Evolutionary conservation across 345 rosid genomes (phyloP), one percentile per base, ranked within the genome.

Genomic region (Linum lewisii): DNA sequence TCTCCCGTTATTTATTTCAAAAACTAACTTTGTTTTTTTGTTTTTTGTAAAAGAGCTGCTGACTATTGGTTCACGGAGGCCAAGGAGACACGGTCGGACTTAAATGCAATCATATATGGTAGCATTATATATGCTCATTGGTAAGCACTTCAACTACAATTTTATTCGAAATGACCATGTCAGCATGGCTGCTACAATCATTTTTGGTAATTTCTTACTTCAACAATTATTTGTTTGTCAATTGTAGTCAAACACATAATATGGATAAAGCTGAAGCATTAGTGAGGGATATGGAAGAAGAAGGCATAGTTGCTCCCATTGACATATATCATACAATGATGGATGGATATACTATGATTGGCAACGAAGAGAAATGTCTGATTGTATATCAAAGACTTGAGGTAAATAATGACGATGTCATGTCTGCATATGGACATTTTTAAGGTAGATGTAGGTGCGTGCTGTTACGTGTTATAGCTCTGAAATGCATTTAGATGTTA

Each of bases 251-350:
- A 80, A 66, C 82, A 38, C 72, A 73, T 65, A 82, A 85, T 63
- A 88, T 93, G 97, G 82, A 82, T 63, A 71, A 73, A 63, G 97
- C 95, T 47, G 94, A 93, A 79, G 87, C 75, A 62, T 76, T 93
- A 67, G 97, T 86, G 51, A 86, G 89, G 64, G 89, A 88, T 74
- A 86, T 88, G 97, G 97, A 93, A 72, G 97, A 86, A 76, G 95
- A 93, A 70, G 99, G 97, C 54, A 86, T 89, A 34, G 97, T 85
- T 65, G 97, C 99, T 69, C 95, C 94, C 26, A 79, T 89, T 60
- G 89, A 83, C 58, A 81, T 89, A 57, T 93, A 93, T 71, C 94
- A 93, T 61, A 86, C 89, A 18, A 86, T 93, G 99, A 93, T 93
- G 94, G 91, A 89, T 72, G 99, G 99, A 23, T 93, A 93, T 68